Base-by-base conservation (phyloP, 2,329 filamentous ascomycete genomes). In the Exutisphaerella laricina region DNA sequence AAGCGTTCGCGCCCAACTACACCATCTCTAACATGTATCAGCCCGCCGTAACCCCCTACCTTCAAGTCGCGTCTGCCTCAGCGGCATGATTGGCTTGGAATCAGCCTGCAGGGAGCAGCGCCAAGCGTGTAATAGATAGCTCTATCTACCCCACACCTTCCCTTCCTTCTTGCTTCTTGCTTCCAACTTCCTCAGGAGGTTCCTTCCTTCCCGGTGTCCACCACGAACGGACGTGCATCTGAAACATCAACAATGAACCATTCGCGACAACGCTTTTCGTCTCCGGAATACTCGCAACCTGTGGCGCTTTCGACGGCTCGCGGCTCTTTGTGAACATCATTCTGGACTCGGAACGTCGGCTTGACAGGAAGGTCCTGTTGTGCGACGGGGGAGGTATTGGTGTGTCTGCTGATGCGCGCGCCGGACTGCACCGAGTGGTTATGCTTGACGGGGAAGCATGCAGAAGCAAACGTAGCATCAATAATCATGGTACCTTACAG, bases 241-340 rank as follows among this genome's bases (percentile, higher is more conserved):
- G 37, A 39, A 39, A 39, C 37, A 39, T 39, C 23, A 21, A 29
- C 37, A 39, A 39, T 30, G 37, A 30, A 12, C n/a, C 23, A 12
- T 12, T 12, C 23, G 23, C 23, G 23, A 26, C n/a, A 26, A 26
- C 23, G 23, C 23, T 26, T 26, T 26, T n/a, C n/a, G n/a, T n/a
- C n/a, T n/a, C n/a, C n/a, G n/a, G n/a, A n/a, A n/a, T n/a, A n/a
- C n/a, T n/a, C n/a, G n/a, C n/a, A n/a, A n/a, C n/a, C n/a, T n/a
- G n/a, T n/a, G n/a, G n/a, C n/a, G n/a, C n/a, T n/a, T n/a, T n/a
- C n/a, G n/a, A n/a, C n/a, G n/a, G n/a, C n/a, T n/a, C n/a, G n/a
- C n/a, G n/a, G n/a, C n/a, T n/a, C n/a, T n/a, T n/a, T n/a, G n/a
- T n/a, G n/a, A n/a, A n/a, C n/a, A n/a, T n/a, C n/a, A n/a, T n/a